These are phyloP conservation scores for Xylaria palmicola DNA, from an alignment of 495 filamentous ascomycete species.

Conservation along the genomic window DNA sequence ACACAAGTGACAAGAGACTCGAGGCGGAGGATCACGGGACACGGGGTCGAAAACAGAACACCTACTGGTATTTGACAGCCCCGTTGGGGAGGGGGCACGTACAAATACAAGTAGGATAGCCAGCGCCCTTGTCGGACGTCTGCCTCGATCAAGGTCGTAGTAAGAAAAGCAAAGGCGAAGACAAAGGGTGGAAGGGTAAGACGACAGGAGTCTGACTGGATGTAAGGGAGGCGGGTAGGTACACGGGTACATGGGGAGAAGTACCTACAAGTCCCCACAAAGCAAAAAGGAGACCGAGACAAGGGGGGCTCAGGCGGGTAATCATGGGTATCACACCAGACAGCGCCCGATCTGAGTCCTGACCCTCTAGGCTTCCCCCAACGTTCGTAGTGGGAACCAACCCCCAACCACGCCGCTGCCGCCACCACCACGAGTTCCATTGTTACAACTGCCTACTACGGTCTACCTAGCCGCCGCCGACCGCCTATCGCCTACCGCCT, in stretches of 20 bases:
- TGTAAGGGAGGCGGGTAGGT: too few relatives aligned
- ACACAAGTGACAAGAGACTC: too few relatives aligned
- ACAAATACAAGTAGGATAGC: not conserved
- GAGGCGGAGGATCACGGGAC: too few relatives aligned
- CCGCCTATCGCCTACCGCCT: not conserved
- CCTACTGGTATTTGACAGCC: too few relatives aligned
- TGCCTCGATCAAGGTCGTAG: not conserved
- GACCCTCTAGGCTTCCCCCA: not conserved
- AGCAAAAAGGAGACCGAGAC: slow-evolving; percentile 17
- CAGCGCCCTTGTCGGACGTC: not conserved
- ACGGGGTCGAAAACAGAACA: too few relatives aligned
- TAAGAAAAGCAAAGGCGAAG: not conserved
- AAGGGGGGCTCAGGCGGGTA: slow-evolving; percentile 7
- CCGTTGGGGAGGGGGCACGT: not conserved
- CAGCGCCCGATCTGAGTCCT: slow-evolving; percentile 2
- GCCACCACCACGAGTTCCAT: not conserved
- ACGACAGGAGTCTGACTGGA: not conserved
- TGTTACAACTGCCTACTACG: not conserved
- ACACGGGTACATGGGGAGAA: not conserved
- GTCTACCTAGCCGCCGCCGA: not conserved
- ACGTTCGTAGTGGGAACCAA: not conserved
- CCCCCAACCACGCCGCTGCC: slow-evolving; percentile 9
- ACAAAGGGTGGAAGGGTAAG: not conserved
- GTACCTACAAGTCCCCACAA: slow-evolving; percentile 4
- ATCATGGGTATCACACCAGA: not conserved